phyloP scores from a whole-genome alignment of 345 rosid genomes.

The Kernera saxatilis region DNA sequence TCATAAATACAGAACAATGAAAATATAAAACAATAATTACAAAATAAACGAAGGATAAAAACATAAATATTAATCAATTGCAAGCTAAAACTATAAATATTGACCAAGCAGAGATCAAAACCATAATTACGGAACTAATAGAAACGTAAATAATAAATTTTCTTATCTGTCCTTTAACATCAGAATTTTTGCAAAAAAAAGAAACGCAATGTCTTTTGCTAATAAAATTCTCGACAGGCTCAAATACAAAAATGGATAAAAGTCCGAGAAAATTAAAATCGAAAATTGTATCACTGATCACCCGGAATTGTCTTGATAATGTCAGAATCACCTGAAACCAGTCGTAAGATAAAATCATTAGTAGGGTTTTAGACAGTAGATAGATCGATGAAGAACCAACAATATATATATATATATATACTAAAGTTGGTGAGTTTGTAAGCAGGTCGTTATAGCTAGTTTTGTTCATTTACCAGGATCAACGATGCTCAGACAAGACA shows the following conservation, averaged over 20 bases:
- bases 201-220: not conserved
- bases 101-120: too few relatives aligned
- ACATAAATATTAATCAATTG: too few relatives aligned
- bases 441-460: not conserved
- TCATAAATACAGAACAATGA: too few relatives aligned
- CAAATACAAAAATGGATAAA: not conserved
- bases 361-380: not conserved
- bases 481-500: conserved; percentile 61
- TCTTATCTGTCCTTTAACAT: too few relatives aligned
- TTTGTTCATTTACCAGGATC: conserved; percentile 43
- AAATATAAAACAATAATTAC: too few relatives aligned
- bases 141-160: too few relatives aligned
- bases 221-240: not conserved
- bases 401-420: not conserved
- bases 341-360: not conserved
- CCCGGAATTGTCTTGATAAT: conserved; percentile 68
- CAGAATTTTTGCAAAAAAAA: too few relatives aligned
- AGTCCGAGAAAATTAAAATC: not conserved
- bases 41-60: too few relatives aligned
- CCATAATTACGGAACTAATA: too few relatives aligned
- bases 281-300: conserved; percentile 38
- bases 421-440: not conserved
- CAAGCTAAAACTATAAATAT: too few relatives aligned
- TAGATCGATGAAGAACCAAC: not conserved
- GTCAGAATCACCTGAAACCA: conserved; percentile 61